Evolutionary conservation across 2,329 filamentous ascomycete genomes (phyloP), one percentile per base, ranked within the genome.

Genomic region (Stromatinia cepivora): DNA sequence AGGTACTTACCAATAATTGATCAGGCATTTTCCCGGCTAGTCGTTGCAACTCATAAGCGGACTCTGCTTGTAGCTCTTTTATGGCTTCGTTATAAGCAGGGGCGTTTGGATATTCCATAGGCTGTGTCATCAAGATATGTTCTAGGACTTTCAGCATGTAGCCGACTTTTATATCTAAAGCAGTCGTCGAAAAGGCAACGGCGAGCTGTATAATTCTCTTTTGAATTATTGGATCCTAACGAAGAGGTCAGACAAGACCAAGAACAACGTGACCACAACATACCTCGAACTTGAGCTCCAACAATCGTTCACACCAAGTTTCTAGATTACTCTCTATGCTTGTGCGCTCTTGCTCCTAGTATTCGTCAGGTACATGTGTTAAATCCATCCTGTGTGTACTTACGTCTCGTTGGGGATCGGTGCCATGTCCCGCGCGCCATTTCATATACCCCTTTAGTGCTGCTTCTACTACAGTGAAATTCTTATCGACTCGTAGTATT

Each of bases 71-170:
- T 22, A 99, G 84, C 70, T 96, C 92, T 77, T 94, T 95, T 48
- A 97, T 91, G 1, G 94, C 90, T 73, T 98, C 95, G 20, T 92
- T 93, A 79, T 94, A 97, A 4, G 88, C 83, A 53, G 86, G 85
- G 75, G 91, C 87, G 57, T 90, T 87, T 3, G 90, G 88, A 68
- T 92, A 86, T 56, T 92, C 87, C 4, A 86, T 83, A n/a, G 92
- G 88, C 81, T 91, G 90, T 46, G 92, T 93, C 76, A 94, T 88
- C 50, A 99, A 85, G 72, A 97, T 93, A 79, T 97, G 92, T 78
- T 97, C 93, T 4, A 98, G 85, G 31, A 97, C 92, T 77, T 92
- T 93, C 28, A 97, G 84, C 80, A 97, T 95, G 79, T 97, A 94
- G 48, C 84, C 85, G 8, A 90, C 86, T 68, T 92, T 91, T 74